These are phyloP conservation scores for Leptomonas seymouri DNA, from an alignment of 208 protist species.

Conservation along the genomic window DNA sequence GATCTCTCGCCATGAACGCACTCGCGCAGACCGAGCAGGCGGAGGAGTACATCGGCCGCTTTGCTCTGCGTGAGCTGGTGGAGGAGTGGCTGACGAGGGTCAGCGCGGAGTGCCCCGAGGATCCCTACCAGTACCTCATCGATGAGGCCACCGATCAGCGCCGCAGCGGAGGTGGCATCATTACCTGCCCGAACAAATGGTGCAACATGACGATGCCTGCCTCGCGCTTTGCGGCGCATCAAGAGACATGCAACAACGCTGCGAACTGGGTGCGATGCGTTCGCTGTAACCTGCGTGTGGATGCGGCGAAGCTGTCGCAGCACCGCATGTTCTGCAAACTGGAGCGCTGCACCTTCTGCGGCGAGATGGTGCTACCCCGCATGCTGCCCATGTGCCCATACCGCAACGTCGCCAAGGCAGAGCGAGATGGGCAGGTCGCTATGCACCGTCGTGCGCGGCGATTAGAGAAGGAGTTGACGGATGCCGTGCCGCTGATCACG, in stretches of 20 bases:
- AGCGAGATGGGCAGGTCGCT: constrained; percentile 41
- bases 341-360: constrained; percentile 67
- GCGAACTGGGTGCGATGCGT: constrained; percentile 68
- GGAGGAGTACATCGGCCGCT: constrained; percentile 66
- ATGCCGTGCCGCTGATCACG: background rate
- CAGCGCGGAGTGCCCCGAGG: constrained; percentile 44
- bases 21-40: constrained; percentile 24
- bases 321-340: constrained; percentile 68
- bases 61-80: constrained; percentile 61
- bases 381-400: constrained; percentile 74
- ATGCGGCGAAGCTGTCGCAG: constrained; percentile 46
- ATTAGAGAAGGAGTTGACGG: constrained; percentile 8
- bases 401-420: constrained; percentile 48
- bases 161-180: constrained; percentile 56
- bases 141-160: constrained; percentile 53
- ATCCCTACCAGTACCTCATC: constrained; percentile 74
- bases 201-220: constrained; percentile 75
- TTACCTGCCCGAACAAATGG: constrained; percentile 79
- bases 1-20: constrained; percentile 19
- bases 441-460: constrained; percentile 28
- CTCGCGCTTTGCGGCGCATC: constrained; percentile 44
- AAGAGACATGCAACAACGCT: constrained; percentile 46
- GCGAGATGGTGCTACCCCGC: constrained; percentile 74
- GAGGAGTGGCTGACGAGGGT: constrained; percentile 67
- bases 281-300: constrained; percentile 72